Evolutionary conservation across 345 rosid species (phyloP), one percentile per base, ranked within the genome.

Genomic region (Rubroshorea leprosula): DNA sequence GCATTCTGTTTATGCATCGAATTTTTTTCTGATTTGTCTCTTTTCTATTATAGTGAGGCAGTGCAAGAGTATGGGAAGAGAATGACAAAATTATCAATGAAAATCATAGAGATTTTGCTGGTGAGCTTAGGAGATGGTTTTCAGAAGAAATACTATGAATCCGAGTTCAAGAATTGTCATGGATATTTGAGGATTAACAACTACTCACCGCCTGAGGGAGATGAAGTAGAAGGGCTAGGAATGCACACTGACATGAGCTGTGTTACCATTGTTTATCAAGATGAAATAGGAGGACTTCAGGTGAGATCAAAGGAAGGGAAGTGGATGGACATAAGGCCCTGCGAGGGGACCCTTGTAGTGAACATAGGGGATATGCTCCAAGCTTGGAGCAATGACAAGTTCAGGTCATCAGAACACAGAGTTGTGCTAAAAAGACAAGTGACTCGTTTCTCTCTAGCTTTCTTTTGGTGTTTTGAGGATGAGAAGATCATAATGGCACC

Each of bases 181-280:
- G 78, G 83, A 24, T 75, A 78, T 55, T 31, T 75, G 45, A 70
- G 78, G 55, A 62, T 78, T 26, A 56, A 60, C 49, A 75, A 72
- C 64, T 75, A 75, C 68, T 49, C 62, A 1, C 61, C 78, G 11
- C 70, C 80, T 13, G 27, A 60, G 46, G 55, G 61, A 38, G 54
- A 58, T 5, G 75, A 58, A 25, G 61, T 61, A 1, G 83, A 72
- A 25, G 83, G 80, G 5, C 72, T 75, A 5, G 83, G 83, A 29
- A 75, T 62, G 69, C 80, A 78, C 19, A 72, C 80, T 14, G 80
- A 75, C 47, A 72, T 78, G 78, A 72, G 83, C 63, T 75, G 76
- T 22, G 54, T 78, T 22, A 74, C 79, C 1, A 64, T 78, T 10
- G 77, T 72, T 2, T 64, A 61, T 61, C 83, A 74, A 56, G 73